Base-by-base conservation (phyloP, 2,329 filamentous ascomycete genomes). In the Aspergillus sp. region DNA sequence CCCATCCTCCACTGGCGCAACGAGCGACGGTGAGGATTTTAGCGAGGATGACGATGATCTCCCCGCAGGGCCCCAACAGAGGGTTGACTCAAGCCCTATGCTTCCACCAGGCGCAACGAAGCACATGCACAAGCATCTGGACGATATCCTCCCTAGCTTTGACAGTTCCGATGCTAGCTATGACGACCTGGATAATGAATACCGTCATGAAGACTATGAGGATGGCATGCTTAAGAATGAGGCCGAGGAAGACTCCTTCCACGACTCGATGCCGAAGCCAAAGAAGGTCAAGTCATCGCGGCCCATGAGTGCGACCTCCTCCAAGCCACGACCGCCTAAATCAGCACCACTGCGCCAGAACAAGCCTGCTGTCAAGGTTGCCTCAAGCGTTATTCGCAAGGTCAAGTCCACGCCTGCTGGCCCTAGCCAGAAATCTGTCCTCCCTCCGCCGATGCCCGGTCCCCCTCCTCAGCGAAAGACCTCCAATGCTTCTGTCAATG, bases 1-100 rank as follows among this genome's bases (percentile, higher is more conserved):
- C 52, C 87, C 91, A 53, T 96, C 92, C 3, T 96, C 92, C 2
- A 92, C 91, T 49, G 91, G 91, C 57, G 92, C 91, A 59, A 95
- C 91, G 52, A 93, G 91, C 68, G 91, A 95, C 60, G 86, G 84
- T 59, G 91, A 92, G 54, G 80, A 82, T 41, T 81, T 79, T 56
- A 82, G 87, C 71, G 89, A 90, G 43, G 88, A 90, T 41, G 79
- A 85, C 54, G 87, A 86, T 53, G 82, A 85, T 61, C 85, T 80
- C 22, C 78, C 79, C 17, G 68, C 72, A 34, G 72, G 75, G 61
- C 74, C 70, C 82, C 70, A 85, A 80, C 71, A 76, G 34, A 71
- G 76, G 59, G 64, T 76, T 38, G 76, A 78, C 34, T 77, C 76
- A 7, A 79, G 76, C 67, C 77, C 72, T 61, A 75, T 77, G 71